phyloP scores from a whole-genome alignment of 2,329 filamentous ascomycete genomes.

The Fusarium ramigenum region DNA sequence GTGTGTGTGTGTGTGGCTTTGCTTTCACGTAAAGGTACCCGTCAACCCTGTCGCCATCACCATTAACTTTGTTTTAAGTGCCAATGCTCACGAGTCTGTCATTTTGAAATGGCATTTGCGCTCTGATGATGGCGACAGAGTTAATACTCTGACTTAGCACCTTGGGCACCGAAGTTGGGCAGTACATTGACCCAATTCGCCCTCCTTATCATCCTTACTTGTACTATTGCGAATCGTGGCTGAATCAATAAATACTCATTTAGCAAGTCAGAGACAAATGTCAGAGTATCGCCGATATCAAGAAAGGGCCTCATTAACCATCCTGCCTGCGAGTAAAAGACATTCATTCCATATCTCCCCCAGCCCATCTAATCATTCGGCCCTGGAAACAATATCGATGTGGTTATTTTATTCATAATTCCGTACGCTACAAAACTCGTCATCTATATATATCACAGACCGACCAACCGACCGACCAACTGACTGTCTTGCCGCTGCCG shows the following conservation, averaged over 20 bases:
- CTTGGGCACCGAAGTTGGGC: background rate
- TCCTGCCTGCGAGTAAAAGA: conserved; percentile 6
- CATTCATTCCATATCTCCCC: conserved; percentile 15
- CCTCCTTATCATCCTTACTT: too few species aligned
- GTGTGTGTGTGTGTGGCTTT: background rate
- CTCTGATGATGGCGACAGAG: background rate
- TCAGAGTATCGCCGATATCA: background rate
- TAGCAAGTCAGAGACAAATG: background rate
- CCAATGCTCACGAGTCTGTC: background rate
- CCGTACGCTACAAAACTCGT: background rate
- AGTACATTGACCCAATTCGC: background rate
- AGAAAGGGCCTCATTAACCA: background rate
- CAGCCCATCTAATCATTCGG: background rate
- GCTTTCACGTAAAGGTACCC: background rate
- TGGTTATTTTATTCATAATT: conserved; percentile 7
- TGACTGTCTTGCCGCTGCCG: background rate
- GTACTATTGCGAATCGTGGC: background rate
- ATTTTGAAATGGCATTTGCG: background rate
- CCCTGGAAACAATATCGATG: background rate
- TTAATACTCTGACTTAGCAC: background rate
- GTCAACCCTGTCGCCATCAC: background rate
- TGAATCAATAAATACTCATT: background rate
- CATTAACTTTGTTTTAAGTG: background rate
- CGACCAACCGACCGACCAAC: background rate
- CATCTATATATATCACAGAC: background rate